phyloP scores from a whole-genome alignment of 108 stramenopile genomes.

The Cyclotella cryptica region DNA sequence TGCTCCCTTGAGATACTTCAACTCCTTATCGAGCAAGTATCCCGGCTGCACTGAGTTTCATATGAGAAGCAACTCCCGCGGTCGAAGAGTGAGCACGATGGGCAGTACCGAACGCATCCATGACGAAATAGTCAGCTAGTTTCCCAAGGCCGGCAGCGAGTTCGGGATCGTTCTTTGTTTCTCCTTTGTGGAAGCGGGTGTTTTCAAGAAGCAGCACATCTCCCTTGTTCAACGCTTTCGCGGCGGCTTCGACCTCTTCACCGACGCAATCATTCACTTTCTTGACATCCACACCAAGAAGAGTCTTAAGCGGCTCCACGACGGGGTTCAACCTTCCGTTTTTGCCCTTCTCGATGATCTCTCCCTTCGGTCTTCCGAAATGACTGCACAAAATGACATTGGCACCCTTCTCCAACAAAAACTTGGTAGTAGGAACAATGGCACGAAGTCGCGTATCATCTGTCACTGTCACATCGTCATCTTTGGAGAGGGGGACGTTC shows the following conservation, averaged over 20 bases:
- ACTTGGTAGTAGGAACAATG: conserved; percentile 90
- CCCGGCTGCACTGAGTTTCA: conserved; percentile 88
- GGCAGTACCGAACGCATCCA: conserved; percentile 99
- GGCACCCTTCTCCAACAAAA: conserved; percentile 87
- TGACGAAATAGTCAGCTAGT: conserved; percentile 94
- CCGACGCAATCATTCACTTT: conserved; percentile 92
- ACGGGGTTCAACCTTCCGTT: conserved; percentile 88
- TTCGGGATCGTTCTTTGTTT: conserved; percentile 87
- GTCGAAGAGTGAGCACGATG: conserved; percentile 98
- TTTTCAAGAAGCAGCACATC: conserved; percentile 95
- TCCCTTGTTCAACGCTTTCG: conserved; percentile 70
- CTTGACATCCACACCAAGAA: conserved; percentile 71
- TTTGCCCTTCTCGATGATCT: conserved; percentile 90
- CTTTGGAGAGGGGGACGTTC: conserved; percentile 89
- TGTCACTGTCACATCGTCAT: conserved; percentile 85
- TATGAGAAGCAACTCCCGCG: conserved; percentile 89
- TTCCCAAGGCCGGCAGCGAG: conserved; percentile 87
- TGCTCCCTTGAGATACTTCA: conserved; percentile 97
- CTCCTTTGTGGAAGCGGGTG: conserved; percentile 94
- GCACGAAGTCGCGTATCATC: conserved; percentile 92
- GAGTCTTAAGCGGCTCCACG: conserved; percentile 67
- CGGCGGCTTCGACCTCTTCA: conserved; percentile 87
- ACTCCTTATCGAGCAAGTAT: conserved; percentile 93
- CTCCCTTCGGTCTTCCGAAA: conserved; percentile 92
- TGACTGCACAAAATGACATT: conserved; percentile 91